Base-by-base conservation (phyloP, 768 basidiomycete genomes). In the Auriculariales sp. region DNA sequence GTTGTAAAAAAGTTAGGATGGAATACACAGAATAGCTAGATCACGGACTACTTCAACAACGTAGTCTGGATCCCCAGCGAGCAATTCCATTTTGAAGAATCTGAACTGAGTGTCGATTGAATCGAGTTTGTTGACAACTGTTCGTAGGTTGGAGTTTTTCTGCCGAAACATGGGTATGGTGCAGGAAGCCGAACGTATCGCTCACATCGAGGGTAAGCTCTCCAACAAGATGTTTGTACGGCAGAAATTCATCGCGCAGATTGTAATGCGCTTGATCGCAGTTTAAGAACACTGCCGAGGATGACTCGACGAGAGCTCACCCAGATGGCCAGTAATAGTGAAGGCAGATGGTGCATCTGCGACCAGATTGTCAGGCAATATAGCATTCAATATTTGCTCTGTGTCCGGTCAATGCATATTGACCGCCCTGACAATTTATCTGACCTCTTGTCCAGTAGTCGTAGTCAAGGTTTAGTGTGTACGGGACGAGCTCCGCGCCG, bases 261-360 rank as follows among this genome's bases (percentile, higher is more conserved):
- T 99, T 99, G 47, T 97, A 64, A 61, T 98, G 95, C 0, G 89
- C 94, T 95, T 51, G n/a, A n/a, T n/a, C n/a, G n/a, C n/a, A n/a
- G n/a, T n/a, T n/a, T n/a, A n/a, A n/a, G n/a, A n/a, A n/a, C n/a
- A n/a, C n/a, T n/a, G n/a, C n/a, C n/a, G n/a, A n/a, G n/a, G n/a
- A 28, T 51, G 46, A 49, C 17, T n/a, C 11, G 46, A 15, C n/a
- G n/a, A 19, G 28, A 47, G 33, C 76, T 49, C 56, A 86, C 92
- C 93, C 47, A 99, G 80, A 63, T 99, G 95, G 0, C 94, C 94
- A 1, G 79, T 86, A 48, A 77, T 73, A 6, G 93, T 82, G 66
- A 92, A 98, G 0, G 90, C 86, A 0, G 79, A 77, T 0, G 95
- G 95, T 0, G 87, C 78, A 15, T 81, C 84, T 35, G 83, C 79